Evolutionary conservation across 2,329 filamentous ascomycete genomes (phyloP), one percentile per base, ranked within the genome.

Genomic region (Lomentospora prolificans): DNA sequence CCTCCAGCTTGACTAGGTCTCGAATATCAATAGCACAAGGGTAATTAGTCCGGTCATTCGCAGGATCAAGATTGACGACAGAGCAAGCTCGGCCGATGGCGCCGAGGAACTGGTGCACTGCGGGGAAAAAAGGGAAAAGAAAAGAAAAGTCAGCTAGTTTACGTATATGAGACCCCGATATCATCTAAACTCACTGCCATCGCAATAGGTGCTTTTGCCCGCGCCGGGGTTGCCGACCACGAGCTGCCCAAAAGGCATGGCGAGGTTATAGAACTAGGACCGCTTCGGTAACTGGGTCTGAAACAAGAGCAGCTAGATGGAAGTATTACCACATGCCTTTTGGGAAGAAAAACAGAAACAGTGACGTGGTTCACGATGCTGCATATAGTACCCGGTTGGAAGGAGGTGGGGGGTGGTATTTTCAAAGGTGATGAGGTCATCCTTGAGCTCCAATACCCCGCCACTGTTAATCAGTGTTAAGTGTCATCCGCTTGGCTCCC

Each of bases 181-280:
- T n/a, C n/a, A n/a, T n/a, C 30, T 7, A 33, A 6, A 65, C 82
- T 69, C 70, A 86, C 83, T 96, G 67, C 94, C 94, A 83, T 97
- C 90, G 76, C 92, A 97, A 69, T 96, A 96, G 6, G 94, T 99
- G 61, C 90, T 96, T 75, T 99, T 99, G 59, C 94, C 94, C 28
- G 90, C 85, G 64, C 94, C 94, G 5, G 94, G 94, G 62, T 91
- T 92, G n/a, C 94, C 94, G 64, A 96, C 84, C 36, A 96, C 84
- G 46, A 96, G 84, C 73, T 95, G 88, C 58, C 77, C 80, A 64
- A 84, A 84, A 52, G 80, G 79, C 80, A 84, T 84, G 27, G 64
- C 25, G 24, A 51, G 24, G 10, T 25, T 14, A 10, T 27, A 22
- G 8, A 24, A 22, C 9, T 3, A 24, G 25, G 3, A 27, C 4